These are phyloP conservation scores for Paramecium octaurelia DNA, from an alignment of 73 alveolate genomes.

Conservation along the genomic window DNA sequence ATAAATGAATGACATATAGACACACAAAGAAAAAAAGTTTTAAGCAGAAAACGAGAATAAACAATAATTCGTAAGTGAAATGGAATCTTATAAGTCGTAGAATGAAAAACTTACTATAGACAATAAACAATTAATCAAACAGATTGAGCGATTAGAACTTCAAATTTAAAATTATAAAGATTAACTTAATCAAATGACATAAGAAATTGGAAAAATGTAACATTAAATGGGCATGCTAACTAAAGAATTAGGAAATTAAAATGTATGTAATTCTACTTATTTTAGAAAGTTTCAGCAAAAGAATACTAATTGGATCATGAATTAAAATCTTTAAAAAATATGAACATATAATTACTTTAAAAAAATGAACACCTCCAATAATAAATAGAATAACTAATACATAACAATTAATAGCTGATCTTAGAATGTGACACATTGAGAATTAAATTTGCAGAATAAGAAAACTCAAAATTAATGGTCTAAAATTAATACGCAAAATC, in stretches of 20 bases:
- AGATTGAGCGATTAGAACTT: slow-evolving; percentile 9
- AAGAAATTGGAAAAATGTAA: slow-evolving; percentile 25
- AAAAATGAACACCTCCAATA: neutral
- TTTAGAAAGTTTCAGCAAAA: neutral
- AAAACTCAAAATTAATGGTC: neutral
- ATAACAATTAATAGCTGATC: neutral
- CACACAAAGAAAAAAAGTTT: neutral
- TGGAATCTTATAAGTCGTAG: neutral
- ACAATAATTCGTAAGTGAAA: neutral
- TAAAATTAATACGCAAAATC: slow-evolving; percentile 7
- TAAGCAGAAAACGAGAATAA: neutral
- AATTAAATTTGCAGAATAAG: neutral
- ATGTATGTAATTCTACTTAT: neutral
- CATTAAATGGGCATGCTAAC: neutral
- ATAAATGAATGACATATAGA: slow-evolving; percentile 16
- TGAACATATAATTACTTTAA: neutral
- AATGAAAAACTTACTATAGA: slow-evolving; percentile 6
- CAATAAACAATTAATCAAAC: neutral
- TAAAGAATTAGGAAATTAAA: neutral
- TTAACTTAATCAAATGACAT: neutral
- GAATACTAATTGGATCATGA: neutral
- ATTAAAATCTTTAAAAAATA: neutral
- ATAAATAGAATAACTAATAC: neutral
- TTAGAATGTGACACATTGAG: neutral
- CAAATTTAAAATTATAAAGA: slow-evolving; percentile 21